Base-by-base conservation (phyloP, 2,329 filamentous ascomycete species). In the Fusarium sp. region DNA sequence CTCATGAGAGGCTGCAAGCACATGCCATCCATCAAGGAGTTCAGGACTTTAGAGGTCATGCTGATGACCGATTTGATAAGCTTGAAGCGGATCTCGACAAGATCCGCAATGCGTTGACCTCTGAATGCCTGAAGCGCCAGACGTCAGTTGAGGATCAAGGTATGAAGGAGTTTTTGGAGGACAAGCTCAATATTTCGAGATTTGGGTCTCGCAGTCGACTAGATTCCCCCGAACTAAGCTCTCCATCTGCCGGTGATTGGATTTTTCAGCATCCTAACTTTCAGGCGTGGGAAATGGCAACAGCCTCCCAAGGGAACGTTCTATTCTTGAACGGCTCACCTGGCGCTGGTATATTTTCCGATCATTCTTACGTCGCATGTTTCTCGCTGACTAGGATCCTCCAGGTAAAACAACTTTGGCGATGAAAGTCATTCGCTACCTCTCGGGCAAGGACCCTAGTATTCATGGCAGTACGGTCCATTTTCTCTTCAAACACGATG, bases 341-440 rank as follows among this genome's bases (percentile, higher is more conserved):
- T 4, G 71, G 71, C 27, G 65, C 71, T 20, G 68, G 71, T 66
- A 59, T 35, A 50, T 29, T 11, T 3, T 37, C 18, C 18, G 8
- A n/a, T 39, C 16, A 4, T 13, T 27, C 16, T 27, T 5, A 31
- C 5, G 9, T 13, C 27, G 14, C 6, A 20, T 39, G 13, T 35
- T 14, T 35, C 22, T n/a, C 7, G 10, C 27, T 57, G 31, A 62
- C 9, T n/a, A 7, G 9, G 4, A 4, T 7, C 11, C 4, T 24
- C 4, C n/a, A 72, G 69, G 69, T 2, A 72, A 72, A 45, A 72
- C 67, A n/a, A 70, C 56, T 1, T 22, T 72, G n/a, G 64, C 63
- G 60, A 67, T 56, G 6, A 63, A 41, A 10, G 22, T 70, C 3
- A 45, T 70, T 18, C 33, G 59, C 3, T 31, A 45, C 10, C 57